These are phyloP conservation scores for Neophaeococcomyces mojaviensis DNA, from an alignment of 2,329 filamentous ascomycete species.

Conservation along the genomic window DNA sequence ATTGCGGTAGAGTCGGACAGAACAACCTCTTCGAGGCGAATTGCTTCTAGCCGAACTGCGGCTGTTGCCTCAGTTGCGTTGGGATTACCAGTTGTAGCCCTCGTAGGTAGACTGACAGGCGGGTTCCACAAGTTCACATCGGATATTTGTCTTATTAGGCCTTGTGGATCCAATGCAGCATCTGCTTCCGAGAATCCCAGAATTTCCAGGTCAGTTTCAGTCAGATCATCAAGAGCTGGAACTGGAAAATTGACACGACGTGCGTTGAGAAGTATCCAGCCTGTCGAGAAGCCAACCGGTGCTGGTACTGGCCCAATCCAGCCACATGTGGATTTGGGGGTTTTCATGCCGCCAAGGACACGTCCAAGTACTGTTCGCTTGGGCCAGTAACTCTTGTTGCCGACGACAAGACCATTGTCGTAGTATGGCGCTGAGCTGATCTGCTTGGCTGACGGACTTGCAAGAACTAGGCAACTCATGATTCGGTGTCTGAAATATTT, in stretches of 20 bases:
- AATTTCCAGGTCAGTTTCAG: background rate
- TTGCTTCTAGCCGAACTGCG: background rate
- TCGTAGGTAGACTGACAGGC: no score
- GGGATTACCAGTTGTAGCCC: background rate
- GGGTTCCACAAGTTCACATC: no score
- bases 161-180: no score
- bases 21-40: slow-evolving; percentile 6
- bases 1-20: background rate
- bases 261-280: background rate
- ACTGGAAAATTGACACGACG: no score
- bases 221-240: background rate
- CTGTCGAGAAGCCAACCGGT: slow-evolving; percentile 3
- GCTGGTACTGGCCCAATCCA: slow-evolving; percentile 18
- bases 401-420: slow-evolving; percentile 12
- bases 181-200: no score
- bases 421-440: slow-evolving; percentile 11
- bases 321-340: slow-evolving; percentile 13
- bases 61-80: background rate
- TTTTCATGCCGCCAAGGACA: slow-evolving; percentile 14
- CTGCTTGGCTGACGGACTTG: background rate
- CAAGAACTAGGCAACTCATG: background rate
- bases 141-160: no score
- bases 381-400: slow-evolving; percentile 18
- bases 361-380: slow-evolving; percentile 18
- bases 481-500: background rate